These are phyloP conservation scores for Pseudogymnoascus sp. DNA, from an alignment of 2,329 filamentous ascomycete species.

Conservation along the genomic window DNA sequence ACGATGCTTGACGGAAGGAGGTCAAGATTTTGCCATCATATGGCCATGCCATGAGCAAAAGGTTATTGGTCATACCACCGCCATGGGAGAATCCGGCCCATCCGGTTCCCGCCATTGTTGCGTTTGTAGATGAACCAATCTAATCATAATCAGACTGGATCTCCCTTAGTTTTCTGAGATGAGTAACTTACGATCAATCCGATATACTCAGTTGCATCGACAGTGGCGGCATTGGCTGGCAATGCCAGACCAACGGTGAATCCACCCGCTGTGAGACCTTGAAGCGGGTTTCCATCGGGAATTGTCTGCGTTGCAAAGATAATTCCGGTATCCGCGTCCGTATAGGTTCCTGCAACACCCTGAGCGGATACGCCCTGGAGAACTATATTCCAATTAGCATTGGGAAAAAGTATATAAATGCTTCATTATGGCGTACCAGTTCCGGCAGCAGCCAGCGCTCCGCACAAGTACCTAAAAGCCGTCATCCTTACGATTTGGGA, in stretches of 20 bases:
- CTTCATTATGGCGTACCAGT: not conserved
- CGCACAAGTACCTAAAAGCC: not conserved
- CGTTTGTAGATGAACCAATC: constrained; percentile 36
- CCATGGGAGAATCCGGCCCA: constrained; percentile 51
- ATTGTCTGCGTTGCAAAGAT: constrained; percentile 43
- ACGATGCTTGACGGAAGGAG: constrained; percentile 46
- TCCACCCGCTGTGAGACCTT: constrained; percentile 33
- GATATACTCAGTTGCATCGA: constrained; percentile 47
- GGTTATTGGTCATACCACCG: constrained; percentile 47
- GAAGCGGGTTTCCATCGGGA: constrained; percentile 17
- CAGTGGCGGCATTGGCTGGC: constrained; percentile 38
- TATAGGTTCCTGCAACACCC: constrained; percentile 27
- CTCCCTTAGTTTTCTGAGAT: not conserved
- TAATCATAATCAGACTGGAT: constrained; percentile 6
- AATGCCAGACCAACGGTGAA: constrained; percentile 47
- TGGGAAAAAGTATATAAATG: not conserved
- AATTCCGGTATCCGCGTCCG: constrained; percentile 42
- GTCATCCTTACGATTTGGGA: not conserved
- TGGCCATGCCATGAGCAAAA: constrained; percentile 51
- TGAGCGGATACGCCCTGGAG: not conserved
- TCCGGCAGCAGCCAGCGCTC: not conserved
- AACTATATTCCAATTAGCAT: not conserved
- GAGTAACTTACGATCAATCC: constrained; percentile 42
- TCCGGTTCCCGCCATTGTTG: constrained; percentile 32
- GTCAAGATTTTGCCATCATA: constrained; percentile 43